phyloP scores from a whole-genome alignment of 2,329 filamentous ascomycete genomes.

The Domatiomyces catenatus region DNA sequence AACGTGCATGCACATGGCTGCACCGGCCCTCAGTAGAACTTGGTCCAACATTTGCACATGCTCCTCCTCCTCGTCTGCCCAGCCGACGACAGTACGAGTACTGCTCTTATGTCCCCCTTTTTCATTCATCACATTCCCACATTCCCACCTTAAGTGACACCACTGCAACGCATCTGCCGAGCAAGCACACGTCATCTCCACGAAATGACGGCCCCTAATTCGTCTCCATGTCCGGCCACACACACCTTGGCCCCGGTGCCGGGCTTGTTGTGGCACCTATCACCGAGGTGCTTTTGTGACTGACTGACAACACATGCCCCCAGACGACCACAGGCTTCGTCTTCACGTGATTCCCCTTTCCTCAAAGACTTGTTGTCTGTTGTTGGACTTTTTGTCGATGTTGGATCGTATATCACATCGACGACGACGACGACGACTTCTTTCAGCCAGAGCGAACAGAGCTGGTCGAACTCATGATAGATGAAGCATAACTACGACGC shows the following conservation, averaged over 20 bases:
- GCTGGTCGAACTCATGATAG: neutral
- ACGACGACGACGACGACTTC: neutral
- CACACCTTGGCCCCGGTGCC: neutral
- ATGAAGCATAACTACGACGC: neutral
- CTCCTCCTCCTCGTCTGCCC: too few relatives aligned
- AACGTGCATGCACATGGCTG: too few relatives aligned
- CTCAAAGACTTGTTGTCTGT: neutral
- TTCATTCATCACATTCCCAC: too few relatives aligned
- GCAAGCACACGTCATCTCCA: neutral
- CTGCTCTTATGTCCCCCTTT: too few relatives aligned
- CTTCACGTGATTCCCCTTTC: neutral
- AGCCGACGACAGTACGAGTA: too few relatives aligned
- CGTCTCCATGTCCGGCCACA: neutral
- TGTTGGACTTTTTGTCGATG: too few relatives aligned
- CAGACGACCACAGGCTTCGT: neutral
- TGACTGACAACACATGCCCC: neutral
- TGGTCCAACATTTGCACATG: too few relatives aligned
- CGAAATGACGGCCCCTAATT: neutral
- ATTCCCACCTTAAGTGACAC: too few relatives aligned
- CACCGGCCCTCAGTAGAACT: too few relatives aligned
- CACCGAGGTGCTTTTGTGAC: neutral
- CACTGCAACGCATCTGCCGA: neutral
- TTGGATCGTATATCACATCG: too few relatives aligned
- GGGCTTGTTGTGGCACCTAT: neutral
- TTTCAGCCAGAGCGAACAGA: conserved; percentile 1